These are phyloP conservation scores for Boehmeria nivea DNA, from an alignment of 306 rosid genomes.

Conservation along the genomic window DNA sequence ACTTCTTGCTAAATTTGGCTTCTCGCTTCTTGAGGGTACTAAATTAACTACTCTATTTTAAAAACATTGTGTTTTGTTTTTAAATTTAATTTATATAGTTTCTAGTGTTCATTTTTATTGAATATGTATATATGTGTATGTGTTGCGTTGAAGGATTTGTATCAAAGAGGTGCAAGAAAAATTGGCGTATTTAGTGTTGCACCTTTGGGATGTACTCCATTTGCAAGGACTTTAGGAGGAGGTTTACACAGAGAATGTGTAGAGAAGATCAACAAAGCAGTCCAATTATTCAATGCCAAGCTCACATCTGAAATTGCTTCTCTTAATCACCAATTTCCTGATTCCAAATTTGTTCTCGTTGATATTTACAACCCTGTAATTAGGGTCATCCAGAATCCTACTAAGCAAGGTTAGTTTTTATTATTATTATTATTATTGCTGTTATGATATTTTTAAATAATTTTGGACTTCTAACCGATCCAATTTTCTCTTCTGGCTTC, in stretches of 20 bases:
- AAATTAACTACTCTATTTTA: not conserved
- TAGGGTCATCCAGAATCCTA: not conserved
- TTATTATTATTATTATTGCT: no score
- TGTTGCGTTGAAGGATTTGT: constrained; percentile 5
- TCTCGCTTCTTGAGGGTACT: constrained; percentile 26
- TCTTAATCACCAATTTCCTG: not conserved
- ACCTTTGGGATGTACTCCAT: constrained; percentile 13
- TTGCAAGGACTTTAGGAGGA: constrained; percentile 4
- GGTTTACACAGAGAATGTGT: constrained; percentile 7
- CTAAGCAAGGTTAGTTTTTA: constrained; percentile 3
- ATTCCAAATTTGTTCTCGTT: not conserved
- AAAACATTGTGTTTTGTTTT: not conserved
- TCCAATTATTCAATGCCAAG: constrained; percentile 3
- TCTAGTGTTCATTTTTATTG: no score
- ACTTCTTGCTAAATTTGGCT: not conserved
- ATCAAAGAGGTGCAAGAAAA: constrained; percentile 3
- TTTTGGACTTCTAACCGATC: no score
- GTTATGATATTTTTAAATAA: not conserved
- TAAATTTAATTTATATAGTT: not conserved
- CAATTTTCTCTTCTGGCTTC: no score
- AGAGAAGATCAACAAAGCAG: not conserved
- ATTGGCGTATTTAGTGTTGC: not conserved
- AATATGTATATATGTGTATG: not conserved
- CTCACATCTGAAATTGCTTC: not conserved
- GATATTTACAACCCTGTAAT: constrained; percentile 6